Conservation (phyloP, 495 filamentous ascomycete species). For the Penicillium argentinense region DNA sequence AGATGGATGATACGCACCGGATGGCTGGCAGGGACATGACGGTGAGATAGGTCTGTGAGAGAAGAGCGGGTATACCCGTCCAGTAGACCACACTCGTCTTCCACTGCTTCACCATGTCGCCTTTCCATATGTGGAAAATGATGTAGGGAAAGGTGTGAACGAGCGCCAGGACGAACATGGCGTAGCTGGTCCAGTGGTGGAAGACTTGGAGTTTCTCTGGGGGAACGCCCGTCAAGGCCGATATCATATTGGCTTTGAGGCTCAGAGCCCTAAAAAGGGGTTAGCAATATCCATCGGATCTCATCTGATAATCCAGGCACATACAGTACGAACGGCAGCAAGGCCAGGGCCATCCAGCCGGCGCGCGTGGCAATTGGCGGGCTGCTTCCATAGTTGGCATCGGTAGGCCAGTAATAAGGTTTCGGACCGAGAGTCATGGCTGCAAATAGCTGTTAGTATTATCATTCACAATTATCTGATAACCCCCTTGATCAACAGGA, state of each 20-base stretch:
- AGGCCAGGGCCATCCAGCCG: slow-evolving; percentile 53
- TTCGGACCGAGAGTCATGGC: slow-evolving; percentile 50
- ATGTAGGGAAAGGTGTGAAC: slow-evolving; percentile 56
- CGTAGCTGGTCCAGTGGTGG: slow-evolving; percentile 44
- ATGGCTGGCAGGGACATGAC: slow-evolving; percentile 46
- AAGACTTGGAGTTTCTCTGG: slow-evolving; percentile 53
- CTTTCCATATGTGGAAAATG: slow-evolving; percentile 42
- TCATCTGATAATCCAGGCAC: slow-evolving; percentile 13
- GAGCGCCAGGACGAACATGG: slow-evolving; percentile 46
- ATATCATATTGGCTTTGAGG: slow-evolving; percentile 44
- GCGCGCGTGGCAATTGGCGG: slow-evolving; percentile 53
- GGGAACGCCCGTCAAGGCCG: slow-evolving; percentile 48
- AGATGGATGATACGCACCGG: slow-evolving; percentile 28
- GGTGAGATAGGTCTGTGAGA: slow-evolving; percentile 52
- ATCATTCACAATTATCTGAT: neutral
- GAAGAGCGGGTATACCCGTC: slow-evolving; percentile 45
- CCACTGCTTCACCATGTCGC: slow-evolving; percentile 48
- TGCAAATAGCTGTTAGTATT: slow-evolving; percentile 13
- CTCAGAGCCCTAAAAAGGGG: slow-evolving; percentile 25
- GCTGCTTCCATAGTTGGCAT: slow-evolving; percentile 45
- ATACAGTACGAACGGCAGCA: slow-evolving; percentile 52
- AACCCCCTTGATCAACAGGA: neutral
- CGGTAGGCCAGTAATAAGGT: slow-evolving; percentile 60
- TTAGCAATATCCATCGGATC: slow-evolving; percentile 4
- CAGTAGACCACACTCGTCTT: slow-evolving; percentile 37